Percentiles rank a stretch among this genome's conserved stretches.
Conservation (phyloP, 768 basidiomycete genomes). For the Astraeus odoratus region DNA sequence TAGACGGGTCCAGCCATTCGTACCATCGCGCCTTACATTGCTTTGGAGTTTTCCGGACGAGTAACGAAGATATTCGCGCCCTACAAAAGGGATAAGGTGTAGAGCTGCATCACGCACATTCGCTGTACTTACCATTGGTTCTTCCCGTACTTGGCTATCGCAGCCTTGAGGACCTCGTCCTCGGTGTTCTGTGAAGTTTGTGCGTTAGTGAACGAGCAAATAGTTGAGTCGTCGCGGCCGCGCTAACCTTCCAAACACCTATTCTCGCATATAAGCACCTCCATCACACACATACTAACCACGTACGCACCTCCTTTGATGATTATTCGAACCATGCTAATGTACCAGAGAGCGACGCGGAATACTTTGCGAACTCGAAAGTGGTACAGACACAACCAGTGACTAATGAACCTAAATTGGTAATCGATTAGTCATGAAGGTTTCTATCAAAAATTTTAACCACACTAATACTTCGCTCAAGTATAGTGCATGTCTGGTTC, state of each 20-base stretch:
- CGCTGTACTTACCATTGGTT: constrained; percentile 70
- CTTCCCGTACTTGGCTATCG: constrained; percentile 95
- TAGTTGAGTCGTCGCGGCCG: background rate
- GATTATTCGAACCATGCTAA: constrained; percentile 78
- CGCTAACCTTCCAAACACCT: constrained; percentile 78
- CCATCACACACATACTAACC: background rate
- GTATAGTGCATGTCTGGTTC: no score
- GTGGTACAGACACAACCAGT: background rate
- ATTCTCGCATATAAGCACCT: constrained; percentile 2
- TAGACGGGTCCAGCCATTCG: constrained; percentile 98
- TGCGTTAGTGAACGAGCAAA: constrained; percentile 3
- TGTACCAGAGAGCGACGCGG: background rate
- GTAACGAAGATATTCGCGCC: constrained; percentile 96
- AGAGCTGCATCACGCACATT: background rate
- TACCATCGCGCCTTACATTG: constrained; percentile 99
- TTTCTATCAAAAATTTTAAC: background rate
- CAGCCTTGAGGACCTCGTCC: constrained; percentile 98
- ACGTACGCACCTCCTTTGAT: constrained; percentile 73
- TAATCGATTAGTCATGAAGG: background rate
- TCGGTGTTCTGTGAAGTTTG: constrained; percentile 70
- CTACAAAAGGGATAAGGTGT: constrained; percentile 28
- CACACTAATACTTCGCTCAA: background rate
- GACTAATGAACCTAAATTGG: no score
- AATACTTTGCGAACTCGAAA: background rate
- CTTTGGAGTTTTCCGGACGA: constrained; percentile 98